These are phyloP conservation scores for Phytophthora syringae DNA, from an alignment of 352 stramenopile species.

Conservation along the genomic window DNA sequence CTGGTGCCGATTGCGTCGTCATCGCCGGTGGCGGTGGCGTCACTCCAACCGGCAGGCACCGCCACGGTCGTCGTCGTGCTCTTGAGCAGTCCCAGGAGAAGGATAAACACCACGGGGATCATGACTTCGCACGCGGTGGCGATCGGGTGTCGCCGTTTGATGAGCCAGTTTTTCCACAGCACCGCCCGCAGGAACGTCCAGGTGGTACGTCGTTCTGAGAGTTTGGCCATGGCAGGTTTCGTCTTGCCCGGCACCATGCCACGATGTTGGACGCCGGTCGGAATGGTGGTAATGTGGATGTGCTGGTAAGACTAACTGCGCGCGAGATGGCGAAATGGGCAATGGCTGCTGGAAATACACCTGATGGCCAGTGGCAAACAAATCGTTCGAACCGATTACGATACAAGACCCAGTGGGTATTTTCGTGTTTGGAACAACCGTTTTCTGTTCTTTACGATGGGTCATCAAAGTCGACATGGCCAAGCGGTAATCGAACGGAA, in stretches of 20 bases:
- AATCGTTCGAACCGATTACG: conserved; percentile 18
- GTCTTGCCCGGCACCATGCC: conserved; percentile 22
- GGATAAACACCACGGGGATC: conserved; percentile 63
- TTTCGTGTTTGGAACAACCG: no score
- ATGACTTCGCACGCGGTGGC: conserved; percentile 55
- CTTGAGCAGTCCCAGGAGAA: conserved; percentile 66
- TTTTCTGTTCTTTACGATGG: no score
- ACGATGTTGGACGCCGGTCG: conserved; percentile 1
- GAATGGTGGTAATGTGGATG: conserved; percentile 9
- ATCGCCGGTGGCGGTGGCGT: conserved; percentile 18
- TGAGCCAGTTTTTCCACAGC: conserved; percentile 73
- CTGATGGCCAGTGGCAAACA: conserved; percentile 12
- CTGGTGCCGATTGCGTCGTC: conserved; percentile 25
- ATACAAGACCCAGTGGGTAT: no score
- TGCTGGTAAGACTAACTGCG: neutral
- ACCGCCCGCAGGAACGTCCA: conserved; percentile 49
- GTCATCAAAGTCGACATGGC: conserved; percentile 12
- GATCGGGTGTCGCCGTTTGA: conserved; percentile 63
- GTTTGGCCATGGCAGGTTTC: conserved; percentile 11
- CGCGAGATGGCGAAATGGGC: conserved; percentile 16
- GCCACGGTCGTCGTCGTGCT: conserved; percentile 50
- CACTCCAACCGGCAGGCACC: conserved; percentile 63
- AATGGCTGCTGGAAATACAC: conserved; percentile 13
- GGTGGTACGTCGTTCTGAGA: conserved; percentile 26
- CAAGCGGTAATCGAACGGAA: conserved; percentile 17